A percentile compares a stretch with the other conserved stretches of the same genome.
Evolutionary conservation across 306 rosid genomes (phyloP).

Genomic region (Neltuma alba): DNA sequence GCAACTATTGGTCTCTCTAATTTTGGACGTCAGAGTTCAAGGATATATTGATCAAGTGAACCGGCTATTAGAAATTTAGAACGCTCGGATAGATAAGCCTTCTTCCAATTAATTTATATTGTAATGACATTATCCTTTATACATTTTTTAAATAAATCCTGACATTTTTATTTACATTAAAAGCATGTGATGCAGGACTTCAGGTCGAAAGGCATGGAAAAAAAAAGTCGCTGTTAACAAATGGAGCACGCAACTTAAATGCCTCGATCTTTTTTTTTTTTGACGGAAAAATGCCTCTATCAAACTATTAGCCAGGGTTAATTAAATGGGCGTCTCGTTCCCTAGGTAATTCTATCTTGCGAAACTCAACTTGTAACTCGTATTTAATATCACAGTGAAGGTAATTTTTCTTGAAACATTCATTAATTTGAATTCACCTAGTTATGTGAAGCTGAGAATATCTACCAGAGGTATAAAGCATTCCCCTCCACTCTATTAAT

Average conservation of each 20-base stretch:
- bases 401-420: background rate
- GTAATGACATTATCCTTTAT: background rate
- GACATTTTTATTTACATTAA: background rate
- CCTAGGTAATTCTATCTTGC: background rate
- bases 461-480: background rate
- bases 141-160: background rate
- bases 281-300: background rate
- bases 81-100: conserved; percentile 70
- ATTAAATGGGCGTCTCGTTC: background rate
- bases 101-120: background rate
- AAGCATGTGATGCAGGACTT: background rate
- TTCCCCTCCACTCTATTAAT: background rate
- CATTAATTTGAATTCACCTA: conserved; percentile 11
- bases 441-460: background rate
- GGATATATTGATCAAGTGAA: conserved; percentile 96
- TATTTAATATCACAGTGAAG: background rate
- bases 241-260: background rate
- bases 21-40: conserved; percentile 84
- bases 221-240: background rate
- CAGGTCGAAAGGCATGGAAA: background rate
- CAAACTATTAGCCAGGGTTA: background rate
- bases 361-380: background rate
- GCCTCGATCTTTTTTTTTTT: no score
- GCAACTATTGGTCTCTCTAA: conserved; percentile 62
- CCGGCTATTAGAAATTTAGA: conserved; percentile 86